These are phyloP conservation scores for Erodium texanum DNA, from an alignment of 441 rosid genomes.

Conservation along the genomic window DNA sequence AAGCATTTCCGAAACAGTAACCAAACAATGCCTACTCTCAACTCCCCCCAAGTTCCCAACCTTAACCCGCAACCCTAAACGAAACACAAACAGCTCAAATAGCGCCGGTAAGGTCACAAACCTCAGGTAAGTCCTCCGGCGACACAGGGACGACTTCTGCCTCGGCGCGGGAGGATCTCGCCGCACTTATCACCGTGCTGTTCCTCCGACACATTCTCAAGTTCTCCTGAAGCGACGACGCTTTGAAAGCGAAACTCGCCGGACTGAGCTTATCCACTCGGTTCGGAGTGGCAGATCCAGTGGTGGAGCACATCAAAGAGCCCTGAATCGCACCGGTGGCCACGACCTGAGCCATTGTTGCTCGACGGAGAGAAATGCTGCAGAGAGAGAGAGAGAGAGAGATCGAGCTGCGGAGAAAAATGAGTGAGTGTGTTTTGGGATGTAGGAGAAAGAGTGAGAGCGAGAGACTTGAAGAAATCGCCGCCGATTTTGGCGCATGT, in stretches of 20 bases:
- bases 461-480: slow-evolving; percentile 37
- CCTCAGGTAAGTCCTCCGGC: background rate
- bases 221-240: slow-evolving; percentile 27
- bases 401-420: background rate
- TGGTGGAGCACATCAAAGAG: slow-evolving; percentile 29
- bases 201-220: slow-evolving; percentile 10
- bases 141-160: slow-evolving; percentile 35
- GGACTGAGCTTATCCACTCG: slow-evolving; percentile 14
- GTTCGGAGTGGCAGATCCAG: slow-evolving; percentile 50
- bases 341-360: slow-evolving; percentile 68
- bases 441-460: slow-evolving; percentile 1
- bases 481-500: slow-evolving; percentile 46
- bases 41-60: too few relatives aligned
- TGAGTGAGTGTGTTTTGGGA: background rate
- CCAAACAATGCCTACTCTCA: too few relatives aligned
- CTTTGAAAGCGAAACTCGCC: slow-evolving; percentile 38
- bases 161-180: slow-evolving; percentile 45
- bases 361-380: background rate
- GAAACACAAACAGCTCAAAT: background rate
- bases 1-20: too few relatives aligned
- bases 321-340: slow-evolving; percentile 55
- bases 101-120: background rate
- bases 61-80: background rate
- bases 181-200: slow-evolving; percentile 28
- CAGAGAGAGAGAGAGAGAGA: slow-evolving; percentile 5